Conservation (phyloP, 192 early-diverging fungal species). For the Powellomyces hirtus region DNA sequence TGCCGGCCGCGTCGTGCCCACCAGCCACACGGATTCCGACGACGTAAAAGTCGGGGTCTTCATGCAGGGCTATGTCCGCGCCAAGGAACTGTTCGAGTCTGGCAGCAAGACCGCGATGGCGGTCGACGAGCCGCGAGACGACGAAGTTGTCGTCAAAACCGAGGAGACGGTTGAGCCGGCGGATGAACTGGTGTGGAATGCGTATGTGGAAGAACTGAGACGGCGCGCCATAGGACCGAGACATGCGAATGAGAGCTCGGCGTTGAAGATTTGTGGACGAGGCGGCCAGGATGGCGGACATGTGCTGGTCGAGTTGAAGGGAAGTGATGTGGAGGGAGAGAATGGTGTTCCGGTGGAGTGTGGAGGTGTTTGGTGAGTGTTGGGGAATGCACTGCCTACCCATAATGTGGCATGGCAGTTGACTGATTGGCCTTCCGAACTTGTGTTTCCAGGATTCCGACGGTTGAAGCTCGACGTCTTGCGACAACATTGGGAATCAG, state of each 20-base stretch:
- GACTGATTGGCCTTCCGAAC: not conserved
- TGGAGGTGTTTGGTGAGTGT: constrained; percentile 21
- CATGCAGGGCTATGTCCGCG: constrained; percentile 12
- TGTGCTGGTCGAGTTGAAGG: constrained; percentile 10
- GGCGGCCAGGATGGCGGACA: not conserved
- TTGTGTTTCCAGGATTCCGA: constrained; percentile 20
- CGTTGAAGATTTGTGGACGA: not conserved
- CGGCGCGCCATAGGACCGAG: not conserved
- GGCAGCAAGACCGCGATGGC: not conserved
- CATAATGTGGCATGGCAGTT: not conserved
- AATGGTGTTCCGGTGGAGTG: constrained; percentile 12
- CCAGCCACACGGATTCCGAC: not conserved
- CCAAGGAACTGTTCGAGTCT: constrained; percentile 2
- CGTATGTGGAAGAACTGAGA: constrained; percentile 12
- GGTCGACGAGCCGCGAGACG: not conserved
- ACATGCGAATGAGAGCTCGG: not conserved
- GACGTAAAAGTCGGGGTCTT: not conserved
- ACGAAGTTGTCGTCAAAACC: not conserved
- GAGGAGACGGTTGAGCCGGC: not conserved
- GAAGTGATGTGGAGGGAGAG: constrained; percentile 19
- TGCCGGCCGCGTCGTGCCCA: not conserved
- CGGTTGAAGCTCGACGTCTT: constrained; percentile 11
- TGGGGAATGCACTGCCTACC: not conserved
- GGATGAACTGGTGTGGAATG: constrained; percentile 1
- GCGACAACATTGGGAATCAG: constrained; percentile 4